Percentiles rank a stretch among this genome's conserved stretches.
phyloP scores from a whole-genome alignment of 192 early-diverging fungal species.

The Coemansia asiatica region DNA sequence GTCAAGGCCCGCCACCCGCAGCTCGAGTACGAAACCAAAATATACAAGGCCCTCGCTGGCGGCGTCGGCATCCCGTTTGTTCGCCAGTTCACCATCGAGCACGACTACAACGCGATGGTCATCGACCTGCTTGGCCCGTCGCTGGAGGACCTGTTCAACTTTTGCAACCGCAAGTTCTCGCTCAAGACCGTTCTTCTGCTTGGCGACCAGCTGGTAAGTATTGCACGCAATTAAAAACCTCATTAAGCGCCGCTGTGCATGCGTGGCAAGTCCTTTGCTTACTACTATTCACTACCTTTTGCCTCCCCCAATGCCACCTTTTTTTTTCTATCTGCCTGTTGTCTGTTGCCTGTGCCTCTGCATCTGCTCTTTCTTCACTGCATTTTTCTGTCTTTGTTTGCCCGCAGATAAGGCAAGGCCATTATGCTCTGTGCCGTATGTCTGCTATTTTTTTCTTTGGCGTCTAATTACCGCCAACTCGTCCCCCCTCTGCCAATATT shows the following conservation, averaged over 20 bases:
- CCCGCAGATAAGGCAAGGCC: background rate
- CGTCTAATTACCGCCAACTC: background rate
- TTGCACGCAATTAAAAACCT: background rate
- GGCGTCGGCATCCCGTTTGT: conserved; percentile 90
- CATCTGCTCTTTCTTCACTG: conserved; percentile 6
- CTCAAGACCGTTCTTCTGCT: conserved; percentile 85
- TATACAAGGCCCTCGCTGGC: conserved; percentile 92
- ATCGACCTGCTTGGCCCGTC: conserved; percentile 91
- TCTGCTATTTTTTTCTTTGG: conserved; percentile 6
- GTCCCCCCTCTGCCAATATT: conserved; percentile 5
- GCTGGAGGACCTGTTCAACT: conserved; percentile 88
- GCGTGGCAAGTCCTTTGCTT: background rate
- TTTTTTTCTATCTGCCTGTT: background rate
- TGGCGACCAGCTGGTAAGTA: conserved; percentile 76
- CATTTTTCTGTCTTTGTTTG: conserved; percentile 5
- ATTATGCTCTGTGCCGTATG: conserved; percentile 11
- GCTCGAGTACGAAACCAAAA: conserved; percentile 94
- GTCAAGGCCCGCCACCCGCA: conserved; percentile 95
- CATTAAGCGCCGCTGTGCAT: background rate
- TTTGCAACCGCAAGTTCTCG: conserved; percentile 83
- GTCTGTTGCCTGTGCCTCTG: too few relatives aligned
- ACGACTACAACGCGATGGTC: conserved; percentile 82
- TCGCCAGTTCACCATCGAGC: conserved; percentile 79
- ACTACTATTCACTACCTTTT: conserved; percentile 1
- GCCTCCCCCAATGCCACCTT: conserved; percentile 3